Evolutionary conservation across 495 filamentous ascomycete species (phyloP).

Genomic region (Neurospora sp.): DNA sequence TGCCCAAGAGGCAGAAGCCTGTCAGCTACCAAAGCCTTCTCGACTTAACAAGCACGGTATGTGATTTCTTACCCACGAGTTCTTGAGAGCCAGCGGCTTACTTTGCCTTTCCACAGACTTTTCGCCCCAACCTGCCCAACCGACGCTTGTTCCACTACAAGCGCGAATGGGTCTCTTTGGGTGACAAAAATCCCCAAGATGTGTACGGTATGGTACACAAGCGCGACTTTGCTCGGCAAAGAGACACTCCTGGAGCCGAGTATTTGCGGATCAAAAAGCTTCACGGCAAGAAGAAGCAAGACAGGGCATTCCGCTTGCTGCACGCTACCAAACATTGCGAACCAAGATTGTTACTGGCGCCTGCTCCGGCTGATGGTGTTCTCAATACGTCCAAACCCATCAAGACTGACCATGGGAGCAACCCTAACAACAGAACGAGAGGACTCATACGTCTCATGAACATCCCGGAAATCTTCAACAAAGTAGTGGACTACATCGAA

Average conservation of each 20-base stretch:
- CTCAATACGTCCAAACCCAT: not conserved
- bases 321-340: not conserved
- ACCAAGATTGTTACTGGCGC: not conserved
- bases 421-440: not conserved
- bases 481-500: not conserved
- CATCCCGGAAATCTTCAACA: not conserved
- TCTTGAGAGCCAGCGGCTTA: not conserved
- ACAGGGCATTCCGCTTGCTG: not conserved
- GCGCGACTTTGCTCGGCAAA: not conserved
- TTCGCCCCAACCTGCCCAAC: not conserved
- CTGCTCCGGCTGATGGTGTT: not conserved
- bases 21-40: not conserved
- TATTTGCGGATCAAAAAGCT: not conserved
- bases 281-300: not conserved
- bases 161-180: not conserved
- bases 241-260: not conserved
- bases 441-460: slow-evolving; percentile 1
- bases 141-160: not conserved
- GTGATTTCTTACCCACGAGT: not conserved
- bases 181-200: not conserved
- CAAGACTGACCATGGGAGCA: not conserved
- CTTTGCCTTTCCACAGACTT: not conserved
- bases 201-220: not conserved
- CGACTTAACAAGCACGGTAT: not conserved
- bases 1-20: not conserved